Base-by-base conservation (phyloP, 352 stramenopile genomes). In the Phytophthora podocarpi region DNA sequence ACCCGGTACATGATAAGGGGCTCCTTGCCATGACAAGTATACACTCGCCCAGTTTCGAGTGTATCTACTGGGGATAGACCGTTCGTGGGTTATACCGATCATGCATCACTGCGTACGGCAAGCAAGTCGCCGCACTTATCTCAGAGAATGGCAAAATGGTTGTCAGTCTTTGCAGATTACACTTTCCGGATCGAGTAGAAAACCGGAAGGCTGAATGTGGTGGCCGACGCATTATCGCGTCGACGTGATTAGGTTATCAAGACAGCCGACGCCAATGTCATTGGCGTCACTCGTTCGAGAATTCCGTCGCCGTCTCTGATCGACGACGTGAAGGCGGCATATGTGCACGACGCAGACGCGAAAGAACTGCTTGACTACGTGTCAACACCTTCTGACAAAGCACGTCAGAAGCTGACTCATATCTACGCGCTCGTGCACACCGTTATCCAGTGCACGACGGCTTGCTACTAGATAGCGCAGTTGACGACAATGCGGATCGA, bases 1-100 rank as follows among this genome's bases (percentile, higher is more conserved):
- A n/a, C n/a, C n/a, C n/a, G n/a, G n/a, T n/a, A n/a, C n/a, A n/a
- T n/a, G n/a, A n/a, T n/a, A n/a, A n/a, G n/a, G n/a, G n/a, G 9
- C 41, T 36, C 30, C 46, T 54, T 30, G 46, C 18, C 28, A 53
- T 53, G 46, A 41, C n/a, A n/a, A 21, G 30, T 42, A 54, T 27
- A 11, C 30, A 10, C 20, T 42, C 1, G 16, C 21, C 4, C 42
- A 54, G 31, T 42, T 54, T 13, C 15, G 46, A 42, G 31, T 54
- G 18, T 43, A 53, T 21, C 31, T 31, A 8, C 46, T 42, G 0
- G 46, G 27, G 20, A 16, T 9, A 13, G 1, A 34, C 31, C 34
- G 5, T 51, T 39, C 13, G 43, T 37, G 23, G 43, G 37, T 0
- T 51, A 28, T 16, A 39, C 43, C 1, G 27, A 36, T 2, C 4